These are phyloP conservation scores for Dictyostelium brefeldianum DNA, from an alignment of 78 protist genomes.

Conservation along the genomic window DNA sequence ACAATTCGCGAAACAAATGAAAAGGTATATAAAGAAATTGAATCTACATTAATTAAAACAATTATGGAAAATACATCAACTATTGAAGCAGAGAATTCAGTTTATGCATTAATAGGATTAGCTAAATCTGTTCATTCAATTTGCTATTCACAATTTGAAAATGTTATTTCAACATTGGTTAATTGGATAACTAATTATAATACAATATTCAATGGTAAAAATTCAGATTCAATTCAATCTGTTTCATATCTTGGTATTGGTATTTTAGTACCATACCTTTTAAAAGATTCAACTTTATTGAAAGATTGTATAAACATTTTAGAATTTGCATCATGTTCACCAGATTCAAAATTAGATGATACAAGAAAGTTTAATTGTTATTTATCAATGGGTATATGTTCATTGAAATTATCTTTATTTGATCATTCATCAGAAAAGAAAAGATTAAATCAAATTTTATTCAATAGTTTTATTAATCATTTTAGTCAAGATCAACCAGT, in stretches of 20 bases:
- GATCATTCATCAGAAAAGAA: neutral
- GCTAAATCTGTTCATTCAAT: neutral
- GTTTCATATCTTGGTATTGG: constrained; percentile 24
- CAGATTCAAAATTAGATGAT: neutral
- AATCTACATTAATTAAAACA: neutral
- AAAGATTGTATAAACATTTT: neutral
- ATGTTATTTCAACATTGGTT: neutral
- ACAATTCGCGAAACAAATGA: constrained; percentile 1
- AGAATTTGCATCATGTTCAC: neutral
- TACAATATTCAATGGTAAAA: neutral
- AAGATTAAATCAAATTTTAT: neutral
- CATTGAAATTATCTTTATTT: neutral
- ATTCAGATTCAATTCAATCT: neutral
- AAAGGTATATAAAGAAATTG: constrained; percentile 32
- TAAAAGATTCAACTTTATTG: constrained; percentile 31
- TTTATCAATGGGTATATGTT: neutral
- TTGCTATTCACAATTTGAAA: constrained; percentile 45
- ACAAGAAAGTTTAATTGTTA: neutral
- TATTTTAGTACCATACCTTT: neutral
- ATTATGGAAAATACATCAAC: neutral
- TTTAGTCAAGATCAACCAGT: neutral
- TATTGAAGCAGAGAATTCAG: constrained; percentile 37
- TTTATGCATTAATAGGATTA: constrained; percentile 13
- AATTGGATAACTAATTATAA: constrained; percentile 12
- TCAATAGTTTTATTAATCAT: neutral